phyloP scores from a whole-genome alignment of 1,284 basidiomycete genomes.

The Trametes sp. region DNA sequence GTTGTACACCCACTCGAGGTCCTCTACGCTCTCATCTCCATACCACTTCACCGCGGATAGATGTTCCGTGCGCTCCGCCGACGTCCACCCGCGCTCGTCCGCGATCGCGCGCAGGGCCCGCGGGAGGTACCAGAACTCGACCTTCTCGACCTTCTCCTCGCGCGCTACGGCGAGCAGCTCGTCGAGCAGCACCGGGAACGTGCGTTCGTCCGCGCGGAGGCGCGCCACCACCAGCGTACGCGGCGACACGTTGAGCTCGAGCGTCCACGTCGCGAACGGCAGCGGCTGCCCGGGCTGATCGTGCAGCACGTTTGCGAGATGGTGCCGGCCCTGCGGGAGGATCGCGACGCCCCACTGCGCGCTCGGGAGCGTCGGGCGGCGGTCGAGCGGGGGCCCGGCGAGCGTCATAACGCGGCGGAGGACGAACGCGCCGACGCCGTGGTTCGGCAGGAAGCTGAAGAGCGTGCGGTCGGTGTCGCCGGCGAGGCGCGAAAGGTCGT shows the following conservation, averaged over 20 bases:
- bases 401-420: slow-evolving; percentile 36
- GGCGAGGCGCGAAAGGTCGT: slow-evolving; percentile 27
- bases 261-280: slow-evolving; percentile 61
- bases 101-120: slow-evolving; percentile 46
- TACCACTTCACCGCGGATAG: slow-evolving; percentile 68
- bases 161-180: slow-evolving; percentile 49
- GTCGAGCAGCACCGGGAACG: slow-evolving; percentile 50
- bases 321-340: slow-evolving; percentile 11
- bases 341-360: slow-evolving; percentile 52
- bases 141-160: slow-evolving; percentile 47
- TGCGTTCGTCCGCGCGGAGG: slow-evolving; percentile 46
- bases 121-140: slow-evolving; percentile 66
- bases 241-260: slow-evolving; percentile 47
- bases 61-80: slow-evolving; percentile 52
- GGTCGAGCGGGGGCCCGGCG: slow-evolving; percentile 3
- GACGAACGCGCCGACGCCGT: slow-evolving; percentile 56
- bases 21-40: slow-evolving; percentile 46
- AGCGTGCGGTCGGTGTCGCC: slow-evolving; percentile 25
- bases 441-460: slow-evolving; percentile 54
- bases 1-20: slow-evolving; percentile 62
- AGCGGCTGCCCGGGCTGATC: slow-evolving; percentile 1
- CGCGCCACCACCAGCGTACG: slow-evolving; percentile 59
- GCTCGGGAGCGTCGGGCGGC: slow-evolving; percentile 26
- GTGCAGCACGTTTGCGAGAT: slow-evolving; percentile 14
- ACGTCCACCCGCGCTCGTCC: slow-evolving; percentile 47